These are phyloP conservation scores for Trichoderma polysporum DNA, from an alignment of 2,329 filamentous ascomycete species.

Conservation along the genomic window DNA sequence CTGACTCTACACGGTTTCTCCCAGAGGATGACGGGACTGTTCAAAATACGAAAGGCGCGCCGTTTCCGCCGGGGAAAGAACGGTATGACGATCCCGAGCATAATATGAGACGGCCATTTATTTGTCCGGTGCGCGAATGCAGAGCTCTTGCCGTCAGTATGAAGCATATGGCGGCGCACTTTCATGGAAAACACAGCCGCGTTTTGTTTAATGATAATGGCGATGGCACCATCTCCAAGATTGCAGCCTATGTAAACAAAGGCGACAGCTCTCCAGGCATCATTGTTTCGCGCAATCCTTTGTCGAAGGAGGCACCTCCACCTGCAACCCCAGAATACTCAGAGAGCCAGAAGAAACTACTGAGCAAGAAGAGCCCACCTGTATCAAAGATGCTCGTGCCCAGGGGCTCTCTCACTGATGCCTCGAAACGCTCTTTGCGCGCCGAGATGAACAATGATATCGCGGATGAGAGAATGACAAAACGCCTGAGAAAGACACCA, in stretches of 20 bases:
- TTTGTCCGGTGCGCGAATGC: slow-evolving; percentile 42
- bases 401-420: not conserved
- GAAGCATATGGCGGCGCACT: slow-evolving; percentile 23
- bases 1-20: not conserved
- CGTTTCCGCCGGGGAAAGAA: slow-evolving; percentile 8
- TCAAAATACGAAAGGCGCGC: not conserved
- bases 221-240: slow-evolving; percentile 40
- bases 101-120: slow-evolving; percentile 28
- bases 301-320: slow-evolving; percentile 24
- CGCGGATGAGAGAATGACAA: not conserved
- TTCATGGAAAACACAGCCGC: slow-evolving; percentile 16
- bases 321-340: slow-evolving; percentile 11
- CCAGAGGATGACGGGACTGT: not conserved
- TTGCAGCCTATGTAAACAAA: slow-evolving; percentile 28
- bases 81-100: not conserved
- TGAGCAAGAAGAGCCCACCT: not conserved
- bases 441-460: not conserved
- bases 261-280: slow-evolving; percentile 32
- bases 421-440: slow-evolving; percentile 3
- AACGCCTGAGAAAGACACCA: slow-evolving; percentile 9
- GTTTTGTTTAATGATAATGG: slow-evolving; percentile 40
- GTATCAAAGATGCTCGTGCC: not conserved
- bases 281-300: slow-evolving; percentile 30
- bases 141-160: slow-evolving; percentile 31
- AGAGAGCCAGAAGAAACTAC: not conserved